phyloP scores from a whole-genome alignment of 1,139 yeast genomes.

The Yamadazyma buinensis region DNA sequence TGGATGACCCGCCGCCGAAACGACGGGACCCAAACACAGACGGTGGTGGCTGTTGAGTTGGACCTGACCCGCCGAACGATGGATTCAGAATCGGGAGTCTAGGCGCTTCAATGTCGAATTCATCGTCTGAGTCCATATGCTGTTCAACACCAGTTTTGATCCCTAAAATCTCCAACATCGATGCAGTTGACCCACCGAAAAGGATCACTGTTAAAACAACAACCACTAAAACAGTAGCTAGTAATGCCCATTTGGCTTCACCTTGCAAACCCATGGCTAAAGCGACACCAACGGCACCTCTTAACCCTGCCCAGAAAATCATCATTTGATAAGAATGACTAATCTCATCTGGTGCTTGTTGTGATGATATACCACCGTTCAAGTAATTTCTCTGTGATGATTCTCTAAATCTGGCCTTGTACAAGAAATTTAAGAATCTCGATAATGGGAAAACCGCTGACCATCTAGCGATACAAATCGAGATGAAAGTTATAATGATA shows the following conservation, averaged over 20 bases:
- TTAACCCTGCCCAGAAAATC: constrained; percentile 98
- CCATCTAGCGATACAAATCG: constrained; percentile 95
- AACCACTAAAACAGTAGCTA: constrained; percentile 94
- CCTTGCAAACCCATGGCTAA: constrained; percentile 97
- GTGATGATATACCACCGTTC: constrained; percentile 37
- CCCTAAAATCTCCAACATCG: constrained; percentile 93
- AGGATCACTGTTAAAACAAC: constrained; percentile 94
- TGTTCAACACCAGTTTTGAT: constrained; percentile 89
- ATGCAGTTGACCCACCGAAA: constrained; percentile 98
- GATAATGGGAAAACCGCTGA: constrained; percentile 96
- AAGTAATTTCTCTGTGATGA: constrained; percentile 30
- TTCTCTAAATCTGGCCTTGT: constrained; percentile 50
- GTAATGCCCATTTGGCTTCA: constrained; percentile 79
- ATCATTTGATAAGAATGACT: constrained; percentile 96
- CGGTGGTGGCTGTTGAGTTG: too few relatives aligned
- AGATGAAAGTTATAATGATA: constrained; percentile 83
- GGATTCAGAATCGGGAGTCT: too few relatives aligned
- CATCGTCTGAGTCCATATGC: constrained; percentile 76
- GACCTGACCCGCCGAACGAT: too few relatives aligned
- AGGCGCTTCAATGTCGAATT: constrained; percentile 58
- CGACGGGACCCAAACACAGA: too few relatives aligned
- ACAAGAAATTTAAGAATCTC: constrained; percentile 74
- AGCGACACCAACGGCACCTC: constrained; percentile 99
- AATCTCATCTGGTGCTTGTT: constrained; percentile 75
- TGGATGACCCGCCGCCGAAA: not conserved